Evolutionary conservation across 257 asterid genomes (phyloP).

Genomic region (Solanum chmielewskii): DNA sequence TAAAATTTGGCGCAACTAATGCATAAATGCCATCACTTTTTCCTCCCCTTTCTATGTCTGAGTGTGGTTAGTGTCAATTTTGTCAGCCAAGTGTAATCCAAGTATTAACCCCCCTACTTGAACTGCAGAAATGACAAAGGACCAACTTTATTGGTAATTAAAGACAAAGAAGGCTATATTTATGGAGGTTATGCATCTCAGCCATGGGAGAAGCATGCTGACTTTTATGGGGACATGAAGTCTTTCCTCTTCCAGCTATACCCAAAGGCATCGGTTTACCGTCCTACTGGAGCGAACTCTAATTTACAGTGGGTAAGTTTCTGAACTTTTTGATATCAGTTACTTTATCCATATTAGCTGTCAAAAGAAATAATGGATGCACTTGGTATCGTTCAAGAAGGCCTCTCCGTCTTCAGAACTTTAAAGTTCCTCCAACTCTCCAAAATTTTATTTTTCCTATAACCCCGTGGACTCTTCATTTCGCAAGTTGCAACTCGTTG

Average conservation of each 20-base stretch:
- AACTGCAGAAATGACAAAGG: conserved; percentile 62
- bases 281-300: conserved; percentile 86
- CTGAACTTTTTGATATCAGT: neutral
- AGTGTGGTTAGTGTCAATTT: neutral
- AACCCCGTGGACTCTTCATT: neutral
- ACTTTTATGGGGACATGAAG: conserved; percentile 78
- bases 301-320: conserved; percentile 82
- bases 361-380: neutral
- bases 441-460: neutral
- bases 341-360: neutral
- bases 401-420: neutral
- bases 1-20: neutral
- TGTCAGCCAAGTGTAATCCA: neutral
- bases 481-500: neutral
- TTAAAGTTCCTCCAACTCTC: neutral
- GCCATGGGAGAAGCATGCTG: conserved; percentile 87
- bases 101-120: conserved; percentile 17
- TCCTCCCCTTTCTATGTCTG: neutral
- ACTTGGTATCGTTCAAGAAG: neutral
- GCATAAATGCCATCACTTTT: neutral
- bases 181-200: conserved; percentile 97
- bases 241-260: conserved; percentile 72
- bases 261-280: conserved; percentile 69
- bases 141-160: conserved; percentile 65
- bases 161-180: conserved; percentile 70